Evolutionary conservation across 208 protist species (phyloP).

Genomic region (Polymyxa betae): DNA sequence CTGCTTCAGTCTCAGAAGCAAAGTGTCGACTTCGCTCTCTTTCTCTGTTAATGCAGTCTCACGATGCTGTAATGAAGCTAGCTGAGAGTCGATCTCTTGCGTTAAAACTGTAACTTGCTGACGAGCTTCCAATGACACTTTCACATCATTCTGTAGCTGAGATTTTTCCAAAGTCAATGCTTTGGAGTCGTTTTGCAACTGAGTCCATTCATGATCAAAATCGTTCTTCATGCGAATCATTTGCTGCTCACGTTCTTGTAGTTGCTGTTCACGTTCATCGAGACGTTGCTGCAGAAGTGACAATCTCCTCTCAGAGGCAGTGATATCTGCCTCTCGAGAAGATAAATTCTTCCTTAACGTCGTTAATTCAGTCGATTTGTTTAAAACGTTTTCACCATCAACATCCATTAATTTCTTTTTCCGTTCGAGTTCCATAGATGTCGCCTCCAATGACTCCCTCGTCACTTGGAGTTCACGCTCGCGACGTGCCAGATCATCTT

Average conservation of each 20-base stretch:
- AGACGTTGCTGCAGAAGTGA: not conserved
- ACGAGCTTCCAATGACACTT: not conserved
- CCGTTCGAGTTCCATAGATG: not conserved
- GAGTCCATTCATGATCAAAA: not conserved
- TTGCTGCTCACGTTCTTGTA: not conserved
- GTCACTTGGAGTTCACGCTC: not conserved
- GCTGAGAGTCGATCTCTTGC: not conserved
- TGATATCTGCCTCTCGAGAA: not conserved
- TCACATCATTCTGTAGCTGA: not conserved
- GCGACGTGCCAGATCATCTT: not conserved
- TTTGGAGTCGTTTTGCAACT: not conserved
- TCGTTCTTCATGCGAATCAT: not conserved
- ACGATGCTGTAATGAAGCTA: not conserved
- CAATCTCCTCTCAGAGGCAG: not conserved
- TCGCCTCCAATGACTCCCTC: not conserved
- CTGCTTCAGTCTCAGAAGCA: constrained; percentile 12
- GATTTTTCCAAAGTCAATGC: not conserved
- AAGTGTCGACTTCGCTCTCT: constrained; percentile 40
- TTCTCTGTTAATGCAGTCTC: not conserved
- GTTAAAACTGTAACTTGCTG: not conserved
- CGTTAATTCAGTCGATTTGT: not conserved
- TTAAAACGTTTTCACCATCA: not conserved
- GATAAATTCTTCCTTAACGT: not conserved
- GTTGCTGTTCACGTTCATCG: not conserved
- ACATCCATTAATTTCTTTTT: not conserved